These are phyloP conservation scores for Fusarium sp. DNA, from an alignment of 2,329 filamentous ascomycete species.

Conservation along the genomic window DNA sequence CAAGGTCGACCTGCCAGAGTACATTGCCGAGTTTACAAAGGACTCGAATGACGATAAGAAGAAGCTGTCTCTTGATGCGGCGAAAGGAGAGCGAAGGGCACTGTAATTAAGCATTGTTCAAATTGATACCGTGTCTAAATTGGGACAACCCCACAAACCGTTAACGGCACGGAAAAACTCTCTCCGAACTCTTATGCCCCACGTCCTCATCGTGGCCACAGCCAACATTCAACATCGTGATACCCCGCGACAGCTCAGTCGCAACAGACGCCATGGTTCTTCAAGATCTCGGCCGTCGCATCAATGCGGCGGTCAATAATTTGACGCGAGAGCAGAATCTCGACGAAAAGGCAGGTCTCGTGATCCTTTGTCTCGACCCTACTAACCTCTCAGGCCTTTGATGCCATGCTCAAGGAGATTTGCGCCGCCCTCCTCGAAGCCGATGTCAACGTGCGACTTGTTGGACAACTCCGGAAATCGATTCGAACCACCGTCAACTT, in stretches of 20 bases:
- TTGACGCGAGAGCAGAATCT: constrained; percentile 92
- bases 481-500: constrained; percentile 95
- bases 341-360: constrained; percentile 83
- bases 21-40: constrained; percentile 62
- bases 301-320: constrained; percentile 95
- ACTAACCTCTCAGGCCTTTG: constrained; percentile 77
- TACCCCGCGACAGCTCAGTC: constrained; percentile 41
- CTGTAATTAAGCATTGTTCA: neutral
- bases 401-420: constrained; percentile 98
- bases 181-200: constrained; percentile 21
- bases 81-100: constrained; percentile 39
- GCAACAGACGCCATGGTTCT: constrained; percentile 80
- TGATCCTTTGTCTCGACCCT: neutral
- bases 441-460: constrained; percentile 96
- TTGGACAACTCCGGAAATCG: constrained; percentile 90
- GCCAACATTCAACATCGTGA: constrained; percentile 33
- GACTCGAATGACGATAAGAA: constrained; percentile 52
- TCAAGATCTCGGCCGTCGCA: constrained; percentile 97
- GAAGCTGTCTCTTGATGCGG: constrained; percentile 42
- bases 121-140: neutral
- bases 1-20: constrained; percentile 68
- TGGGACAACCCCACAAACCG: neutral
- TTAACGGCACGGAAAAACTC: constrained; percentile 31
- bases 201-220: constrained; percentile 43
- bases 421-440: constrained; percentile 94